Evolutionary conservation across 768 basidiomycete genomes (phyloP).

Genomic region (Agaricus subrufescens): DNA sequence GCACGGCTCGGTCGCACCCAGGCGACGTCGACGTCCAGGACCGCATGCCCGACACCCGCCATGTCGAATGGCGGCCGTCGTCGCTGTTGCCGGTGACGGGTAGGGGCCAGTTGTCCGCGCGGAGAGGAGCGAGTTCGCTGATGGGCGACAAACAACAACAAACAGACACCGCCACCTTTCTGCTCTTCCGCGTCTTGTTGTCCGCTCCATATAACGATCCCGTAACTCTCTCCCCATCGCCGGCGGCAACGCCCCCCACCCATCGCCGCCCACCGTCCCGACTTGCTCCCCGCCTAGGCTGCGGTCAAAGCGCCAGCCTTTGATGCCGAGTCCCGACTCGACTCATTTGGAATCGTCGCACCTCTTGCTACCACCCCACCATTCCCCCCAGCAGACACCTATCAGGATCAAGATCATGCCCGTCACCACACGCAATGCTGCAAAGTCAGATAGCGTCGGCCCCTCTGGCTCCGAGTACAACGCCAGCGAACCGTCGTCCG

Average conservation of each 20-base stretch:
- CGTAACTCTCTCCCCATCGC: not conserved
- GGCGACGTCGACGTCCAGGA: not conserved
- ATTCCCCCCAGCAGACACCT: slow-evolving; percentile 25
- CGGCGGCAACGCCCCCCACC: slow-evolving; percentile 7
- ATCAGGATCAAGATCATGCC: slow-evolving; percentile 24
- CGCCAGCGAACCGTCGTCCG: slow-evolving; percentile 40
- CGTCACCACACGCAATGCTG: slow-evolving; percentile 27
- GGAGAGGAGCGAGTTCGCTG: not conserved
- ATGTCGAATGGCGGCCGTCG: not conserved
- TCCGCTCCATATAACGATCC: slow-evolving; percentile 12
- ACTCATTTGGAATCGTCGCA: slow-evolving; percentile 18
- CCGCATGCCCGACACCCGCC: not conserved
- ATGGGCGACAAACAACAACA: slow-evolving; percentile 16
- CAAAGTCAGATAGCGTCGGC: slow-evolving; percentile 25
- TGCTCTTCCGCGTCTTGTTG: slow-evolving; percentile 12
- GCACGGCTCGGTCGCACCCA: not conserved
- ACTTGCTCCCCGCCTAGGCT: not conserved
- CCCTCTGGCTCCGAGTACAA: slow-evolving; percentile 48
- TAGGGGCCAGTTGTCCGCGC: not conserved
- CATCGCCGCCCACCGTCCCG: not conserved
- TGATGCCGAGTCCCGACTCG: slow-evolving; percentile 20
- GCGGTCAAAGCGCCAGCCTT: slow-evolving; percentile 11
- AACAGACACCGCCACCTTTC: slow-evolving; percentile 24
- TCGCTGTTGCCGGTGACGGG: not conserved
- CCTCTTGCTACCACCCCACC: not conserved